Evolutionary conservation across 345 rosid genomes (phyloP), one percentile per base, ranked within the genome.

Genomic region (Ceriops tagal): DNA sequence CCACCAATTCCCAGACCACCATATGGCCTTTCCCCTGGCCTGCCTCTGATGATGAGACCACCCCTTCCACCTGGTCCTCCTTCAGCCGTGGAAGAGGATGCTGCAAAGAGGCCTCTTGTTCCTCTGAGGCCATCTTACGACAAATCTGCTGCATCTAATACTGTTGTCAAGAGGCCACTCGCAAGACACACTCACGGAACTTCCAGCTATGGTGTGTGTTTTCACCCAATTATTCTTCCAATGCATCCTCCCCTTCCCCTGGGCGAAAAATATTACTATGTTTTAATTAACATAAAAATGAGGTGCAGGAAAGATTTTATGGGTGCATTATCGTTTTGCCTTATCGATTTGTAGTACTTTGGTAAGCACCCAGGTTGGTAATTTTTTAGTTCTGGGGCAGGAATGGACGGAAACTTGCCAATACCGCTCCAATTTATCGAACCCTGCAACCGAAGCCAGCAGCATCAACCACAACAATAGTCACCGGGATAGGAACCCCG

Each of bases 51-150:
- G 96, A 84, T 92, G 96, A 90, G 92, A 67, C 97, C 97, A 26
- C 97, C 97, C 0, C 92, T 92, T 71, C 97, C 96, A 49, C 96
- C 99, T 5, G 97, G 99, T 55, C 96, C 96, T 65, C 97, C 97
- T 9, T 85, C 97, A 53, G 37, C 67, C 43, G 58, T 86, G 4
- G 87, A 82, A 53, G 89, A 83, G 67, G 88, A 85, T 57, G 56
- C 77, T 77, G 62, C 81, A 73, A 58, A 46, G 64, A 85, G 91
- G 78, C 87, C 84, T 13, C 53, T 72, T 37, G 79, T 84, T 61
- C 89, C 95, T 28, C 92, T 76, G 66, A 95, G 86, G 82, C 97
- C 97, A 77, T 95, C 96, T 34, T 92, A 86, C 69, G 85, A 92
- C 39, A 95, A 95, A 79, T 95, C 99, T 49, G 99, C 99, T 74